Evolutionary conservation across 441 rosid species (phyloP), one percentile per base, ranked within the genome.

Genomic region (Arabidopsis lyrata): DNA sequence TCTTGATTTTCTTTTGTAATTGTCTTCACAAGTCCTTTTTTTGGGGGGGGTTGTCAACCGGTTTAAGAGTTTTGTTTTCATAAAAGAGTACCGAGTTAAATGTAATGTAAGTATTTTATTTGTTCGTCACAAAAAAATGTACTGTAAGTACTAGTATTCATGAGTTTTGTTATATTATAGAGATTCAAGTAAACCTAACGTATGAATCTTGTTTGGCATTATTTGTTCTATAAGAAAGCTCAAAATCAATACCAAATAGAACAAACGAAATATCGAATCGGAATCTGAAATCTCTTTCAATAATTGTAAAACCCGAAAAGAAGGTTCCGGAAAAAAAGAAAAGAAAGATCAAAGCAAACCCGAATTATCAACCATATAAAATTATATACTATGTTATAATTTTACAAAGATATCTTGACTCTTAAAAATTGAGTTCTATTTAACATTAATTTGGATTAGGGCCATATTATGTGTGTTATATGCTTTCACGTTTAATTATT

Each of bases 1-100:
- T 29, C 18, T 69, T 55, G 11, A 69, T 24, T 64, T 65, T 44
- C 39, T 71, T 59, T 71, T 41, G 11, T 70, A 52, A n/a, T 49
- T 0, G 24, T 35, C 49, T 38, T n/a, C 22, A 60, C 8, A n/a
- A 14, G 10, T 2, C 0, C 6, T 60, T 7, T 20, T 36, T 38
- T 6, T 6, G 48, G 27, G 2, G 27, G 27, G n/a, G n/a, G n/a
- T n/a, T n/a, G n/a, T 39, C 8, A 22, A 39, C 5, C 31, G 0
- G 27, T 41, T 24, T 42, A 3, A 6, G 18, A 35, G 29, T 52
- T 50, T 20, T 49, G 32, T 24, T 24, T 52, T 53, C 45, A 50
- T 32, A 60, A 42, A 9, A 10, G 32, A 41, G 39, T 31, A n/a
- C n/a, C n/a, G 48, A 22, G 34, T 20, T 31, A 11, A 6, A 20